Conservation (phyloP, 192 early-diverging fungal species). For the Kickxella alabastrina region DNA sequence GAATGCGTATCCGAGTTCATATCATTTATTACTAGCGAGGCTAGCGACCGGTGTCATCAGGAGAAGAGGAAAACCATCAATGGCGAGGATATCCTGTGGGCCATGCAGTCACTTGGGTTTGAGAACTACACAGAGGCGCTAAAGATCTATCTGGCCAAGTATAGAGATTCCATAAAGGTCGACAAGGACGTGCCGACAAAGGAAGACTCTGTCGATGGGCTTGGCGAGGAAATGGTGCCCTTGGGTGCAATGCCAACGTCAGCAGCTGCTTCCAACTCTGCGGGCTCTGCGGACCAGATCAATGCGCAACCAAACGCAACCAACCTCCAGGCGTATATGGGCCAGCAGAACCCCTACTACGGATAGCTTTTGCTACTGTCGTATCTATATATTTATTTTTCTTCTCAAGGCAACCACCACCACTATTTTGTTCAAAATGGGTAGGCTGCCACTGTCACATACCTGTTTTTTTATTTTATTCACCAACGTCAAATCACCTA, state of each 20-base stretch:
- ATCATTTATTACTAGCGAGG: conserved; percentile 97
- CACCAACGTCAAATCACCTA: not conserved
- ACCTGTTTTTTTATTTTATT: not conserved
- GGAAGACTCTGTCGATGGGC: conserved; percentile 15
- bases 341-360: conserved; percentile 39
- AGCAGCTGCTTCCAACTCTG: not conserved
- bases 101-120: conserved; percentile 96
- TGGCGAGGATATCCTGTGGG: conserved; percentile 98
- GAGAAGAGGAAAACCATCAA: conserved; percentile 99
- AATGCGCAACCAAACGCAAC: conserved; percentile 21
- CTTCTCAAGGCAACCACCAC: no score
- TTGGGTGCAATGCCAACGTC: conserved; percentile 13
- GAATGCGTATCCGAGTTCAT: conserved; percentile 99
- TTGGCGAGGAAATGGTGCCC: conserved; percentile 22
- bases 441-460: not conserved
- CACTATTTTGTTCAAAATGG: no score
- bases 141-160: conserved; percentile 85
- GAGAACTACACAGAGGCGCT: conserved; percentile 92
- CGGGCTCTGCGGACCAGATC: conserved; percentile 20
- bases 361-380: conserved; percentile 16
- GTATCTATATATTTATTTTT: not conserved
- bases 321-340: conserved; percentile 43
- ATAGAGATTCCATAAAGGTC: conserved; percentile 64
- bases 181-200: conserved; percentile 40
- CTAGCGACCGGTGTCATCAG: conserved; percentile 86